These are phyloP conservation scores for Macrolepiota albuminosa DNA, from an alignment of 768 basidiomycete genomes.

Conservation along the genomic window DNA sequence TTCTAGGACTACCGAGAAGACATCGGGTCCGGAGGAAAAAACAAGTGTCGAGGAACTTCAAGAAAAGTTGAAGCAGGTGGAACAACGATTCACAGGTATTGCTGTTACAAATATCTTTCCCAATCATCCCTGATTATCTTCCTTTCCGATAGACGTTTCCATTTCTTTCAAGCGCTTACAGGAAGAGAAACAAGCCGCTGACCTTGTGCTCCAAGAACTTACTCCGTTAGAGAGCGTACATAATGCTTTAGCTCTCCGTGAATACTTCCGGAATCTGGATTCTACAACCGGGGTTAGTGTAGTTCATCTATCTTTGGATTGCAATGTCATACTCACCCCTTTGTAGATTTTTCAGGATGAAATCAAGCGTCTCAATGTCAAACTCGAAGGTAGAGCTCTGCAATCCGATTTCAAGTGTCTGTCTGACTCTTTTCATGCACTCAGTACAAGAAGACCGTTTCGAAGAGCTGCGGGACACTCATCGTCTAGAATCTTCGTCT, in stretches of 20 bases:
- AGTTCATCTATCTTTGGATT: background rate
- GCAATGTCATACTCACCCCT: background rate
- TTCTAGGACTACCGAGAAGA: background rate
- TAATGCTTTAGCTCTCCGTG: constrained; percentile 64
- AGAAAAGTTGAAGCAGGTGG: constrained; percentile 62
- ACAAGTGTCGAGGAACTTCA: constrained; percentile 54
- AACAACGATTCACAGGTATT: constrained; percentile 73
- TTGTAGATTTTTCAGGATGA: constrained; percentile 70
- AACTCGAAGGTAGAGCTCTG: constrained; percentile 57
- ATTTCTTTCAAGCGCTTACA: constrained; percentile 73
- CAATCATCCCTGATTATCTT: constrained; percentile 4
- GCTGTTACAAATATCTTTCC: background rate
- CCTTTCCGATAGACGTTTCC: constrained; percentile 57
- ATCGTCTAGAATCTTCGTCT: constrained; percentile 74
- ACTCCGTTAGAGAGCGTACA: constrained; percentile 66
- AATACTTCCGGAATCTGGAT: constrained; percentile 63
- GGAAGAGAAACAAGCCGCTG: constrained; percentile 64
- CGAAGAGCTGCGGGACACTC: constrained; percentile 81
- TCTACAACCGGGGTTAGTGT: constrained; percentile 64
- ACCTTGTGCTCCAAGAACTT: constrained; percentile 61
- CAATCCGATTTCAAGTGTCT: background rate
- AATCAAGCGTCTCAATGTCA: constrained; percentile 66
- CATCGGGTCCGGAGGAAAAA: background rate
- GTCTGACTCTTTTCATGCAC: background rate
- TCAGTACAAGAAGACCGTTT: constrained; percentile 81